Evolutionary conservation across 177 flowering plant species (phyloP).

Genomic region (Telopea speciosissima): DNA sequence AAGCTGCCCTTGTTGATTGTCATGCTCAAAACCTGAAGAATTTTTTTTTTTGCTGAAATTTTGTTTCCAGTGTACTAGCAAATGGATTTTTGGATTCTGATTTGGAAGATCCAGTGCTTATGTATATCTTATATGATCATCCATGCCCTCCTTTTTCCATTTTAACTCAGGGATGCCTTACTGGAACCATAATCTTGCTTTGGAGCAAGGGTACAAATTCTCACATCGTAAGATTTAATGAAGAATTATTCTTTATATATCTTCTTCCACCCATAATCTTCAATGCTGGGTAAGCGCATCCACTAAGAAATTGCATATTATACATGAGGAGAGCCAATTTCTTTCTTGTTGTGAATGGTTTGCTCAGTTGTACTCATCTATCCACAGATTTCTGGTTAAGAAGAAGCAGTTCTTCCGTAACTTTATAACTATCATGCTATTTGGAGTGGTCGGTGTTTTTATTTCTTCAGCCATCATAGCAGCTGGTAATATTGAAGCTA

Average conservation of each 20-base stretch:
- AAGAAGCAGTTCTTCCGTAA: conserved; percentile 93
- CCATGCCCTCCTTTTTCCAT: background rate
- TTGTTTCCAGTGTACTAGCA: background rate
- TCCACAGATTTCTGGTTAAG: conserved; percentile 90
- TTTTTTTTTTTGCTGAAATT: too few species aligned
- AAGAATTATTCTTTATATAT: conserved; percentile 84
- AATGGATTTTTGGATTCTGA: background rate
- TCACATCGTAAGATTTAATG: conserved; percentile 67
- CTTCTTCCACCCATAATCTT: conserved; percentile 92
- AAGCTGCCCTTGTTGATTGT: too few species aligned
- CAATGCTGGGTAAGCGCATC: conserved; percentile 72
- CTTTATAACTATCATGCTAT: conserved; percentile 69
- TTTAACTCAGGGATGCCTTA: conserved; percentile 45
- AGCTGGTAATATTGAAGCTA: conserved; percentile 40
- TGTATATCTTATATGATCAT: background rate
- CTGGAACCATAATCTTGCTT: conserved; percentile 50
- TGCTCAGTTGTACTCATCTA: background rate
- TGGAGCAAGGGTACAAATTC: conserved; percentile 68
- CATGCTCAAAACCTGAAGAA: too few species aligned
- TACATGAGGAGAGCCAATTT: background rate
- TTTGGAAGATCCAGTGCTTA: background rate
- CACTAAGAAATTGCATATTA: background rate
- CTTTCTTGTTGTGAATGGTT: background rate
- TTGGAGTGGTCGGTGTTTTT: conserved; percentile 82
- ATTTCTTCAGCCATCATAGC: conserved; percentile 57